Evolutionary conservation across 805 yeast species (phyloP).

Genomic region (Wickerhamomyces xylosicus): DNA sequence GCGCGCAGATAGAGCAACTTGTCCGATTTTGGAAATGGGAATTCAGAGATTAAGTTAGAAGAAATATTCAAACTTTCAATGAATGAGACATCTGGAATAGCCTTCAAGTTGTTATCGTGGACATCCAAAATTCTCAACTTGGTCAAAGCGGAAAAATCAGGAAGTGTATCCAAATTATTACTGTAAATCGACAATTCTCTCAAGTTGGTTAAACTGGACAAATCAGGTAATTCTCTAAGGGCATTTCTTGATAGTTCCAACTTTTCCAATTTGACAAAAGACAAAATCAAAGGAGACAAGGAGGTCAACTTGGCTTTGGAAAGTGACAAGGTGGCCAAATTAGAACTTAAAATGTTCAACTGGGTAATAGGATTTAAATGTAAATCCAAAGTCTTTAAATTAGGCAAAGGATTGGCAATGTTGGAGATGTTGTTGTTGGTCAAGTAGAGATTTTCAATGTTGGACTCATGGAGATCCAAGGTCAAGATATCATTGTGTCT

Average conservation of each 20-base stretch:
- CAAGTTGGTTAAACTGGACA: constrained; percentile 48
- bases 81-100: constrained; percentile 36
- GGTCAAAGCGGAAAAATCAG: constrained; percentile 50
- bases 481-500: constrained; percentile 53
- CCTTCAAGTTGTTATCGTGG: constrained; percentile 74
- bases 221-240: constrained; percentile 65
- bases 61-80: constrained; percentile 54
- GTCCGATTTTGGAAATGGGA: constrained; percentile 28
- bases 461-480: constrained; percentile 29
- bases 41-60: constrained; percentile 40
- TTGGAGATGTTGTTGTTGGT: constrained; percentile 69
- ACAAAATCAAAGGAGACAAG: constrained; percentile 53
- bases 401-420: constrained; percentile 52
- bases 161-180: constrained; percentile 66
- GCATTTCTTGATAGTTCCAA: constrained; percentile 75
- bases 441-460: constrained; percentile 60
- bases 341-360: constrained; percentile 42
- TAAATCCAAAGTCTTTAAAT: constrained; percentile 57
- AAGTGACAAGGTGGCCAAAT: constrained; percentile 63
- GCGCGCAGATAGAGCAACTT: constrained; percentile 48
- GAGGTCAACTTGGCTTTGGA: constrained; percentile 76
- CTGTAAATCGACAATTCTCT: constrained; percentile 59
- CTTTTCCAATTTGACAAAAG: constrained; percentile 58
- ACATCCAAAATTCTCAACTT: constrained; percentile 61
- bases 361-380: constrained; percentile 80